A percentile compares a stretch with the other conserved stretches of the same genome.
Evolutionary conservation across 1,284 basidiomycete species (phyloP).

Genomic region (Irpex lacteus): DNA sequence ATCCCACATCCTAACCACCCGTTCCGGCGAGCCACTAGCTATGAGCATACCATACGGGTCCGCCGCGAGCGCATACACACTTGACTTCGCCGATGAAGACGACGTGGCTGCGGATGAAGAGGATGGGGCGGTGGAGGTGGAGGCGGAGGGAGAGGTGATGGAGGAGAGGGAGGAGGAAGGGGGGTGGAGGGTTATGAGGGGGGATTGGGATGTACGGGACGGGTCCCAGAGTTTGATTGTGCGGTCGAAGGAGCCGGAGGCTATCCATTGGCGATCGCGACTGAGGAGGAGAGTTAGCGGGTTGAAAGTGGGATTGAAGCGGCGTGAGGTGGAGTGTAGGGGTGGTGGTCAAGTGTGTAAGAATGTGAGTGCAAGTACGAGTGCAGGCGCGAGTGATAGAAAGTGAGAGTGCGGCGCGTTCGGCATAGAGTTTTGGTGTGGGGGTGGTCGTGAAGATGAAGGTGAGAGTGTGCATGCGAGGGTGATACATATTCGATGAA

Average conservation of each 20-base stretch:
- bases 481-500: no score
- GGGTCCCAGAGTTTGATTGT: conserved; percentile 96
- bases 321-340: no score
- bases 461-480: no score
- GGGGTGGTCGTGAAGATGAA: no score
- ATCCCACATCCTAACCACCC: conserved; percentile 91
- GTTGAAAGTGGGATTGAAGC: no score
- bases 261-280: conserved; percentile 80
- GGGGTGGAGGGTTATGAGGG: conserved; percentile 59
- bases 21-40: conserved; percentile 89
- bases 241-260: conserved; percentile 93
- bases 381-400: no score
- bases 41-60: conserved; percentile 81
- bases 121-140: no score
- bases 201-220: conserved; percentile 39
- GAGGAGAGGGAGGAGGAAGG: conserved; percentile 11
- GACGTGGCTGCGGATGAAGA: conserved; percentile 39
- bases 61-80: conserved; percentile 76
- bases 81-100: conserved; percentile 64
- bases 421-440: no score
- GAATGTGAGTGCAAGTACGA: no score
- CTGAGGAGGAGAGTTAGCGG: conserved; percentile 31
- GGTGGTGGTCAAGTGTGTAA: no score
- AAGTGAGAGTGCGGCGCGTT: no score
- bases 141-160: no score